Base-by-base conservation (phyloP, 495 filamentous ascomycete genomes). In the Xylaria grammica region DNA sequence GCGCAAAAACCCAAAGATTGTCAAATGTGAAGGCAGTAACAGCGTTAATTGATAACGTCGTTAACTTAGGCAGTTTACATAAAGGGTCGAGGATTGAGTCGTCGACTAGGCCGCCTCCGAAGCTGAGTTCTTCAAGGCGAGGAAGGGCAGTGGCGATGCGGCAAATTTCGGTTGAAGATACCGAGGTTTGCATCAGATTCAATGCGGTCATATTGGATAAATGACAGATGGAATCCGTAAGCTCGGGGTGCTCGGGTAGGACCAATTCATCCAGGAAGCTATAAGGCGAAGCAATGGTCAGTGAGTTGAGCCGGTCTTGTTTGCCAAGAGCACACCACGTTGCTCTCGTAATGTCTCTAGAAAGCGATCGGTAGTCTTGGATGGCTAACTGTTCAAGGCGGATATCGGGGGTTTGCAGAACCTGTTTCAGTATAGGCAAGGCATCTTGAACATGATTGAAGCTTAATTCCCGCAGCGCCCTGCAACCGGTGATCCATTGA, bases 401-500 rank as follows among this genome's bases (percentile, higher is more conserved):
- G 46, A 79, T 61, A 7, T 67, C 51, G 10, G 74, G 69, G 2
- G 60, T 50, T 17, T 58, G 67, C 0, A 91, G 75, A 5, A 88
- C 69, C 13, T 85, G 79, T 8, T 80, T 79, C 2, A 90, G 67
- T 3, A 93, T 73, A 5, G 72, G 65, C 1, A 85, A 69, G 27
- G 81, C 82, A 29, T 81, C 79, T 2, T 79, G 66, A n/a, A 91
- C 73, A 40, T 77, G 74, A 24, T 69, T 68, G 30, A 93, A 72
- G 10, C 75, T 76, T 8, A 92, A 69, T 9, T 76, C 69, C 38
- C 71, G 76, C 15, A 93, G 78, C 6, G 71, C 72, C 38, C 79
- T 77, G 72, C 90, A 92, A 8, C 78, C 77, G 32, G 78, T 69
- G 17, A 89, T 74, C 84, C 86, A 89, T 0, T 72, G 69, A 17